phyloP scores from a whole-genome alignment of 768 basidiomycete species.

The Serpula lacrymans region DNA sequence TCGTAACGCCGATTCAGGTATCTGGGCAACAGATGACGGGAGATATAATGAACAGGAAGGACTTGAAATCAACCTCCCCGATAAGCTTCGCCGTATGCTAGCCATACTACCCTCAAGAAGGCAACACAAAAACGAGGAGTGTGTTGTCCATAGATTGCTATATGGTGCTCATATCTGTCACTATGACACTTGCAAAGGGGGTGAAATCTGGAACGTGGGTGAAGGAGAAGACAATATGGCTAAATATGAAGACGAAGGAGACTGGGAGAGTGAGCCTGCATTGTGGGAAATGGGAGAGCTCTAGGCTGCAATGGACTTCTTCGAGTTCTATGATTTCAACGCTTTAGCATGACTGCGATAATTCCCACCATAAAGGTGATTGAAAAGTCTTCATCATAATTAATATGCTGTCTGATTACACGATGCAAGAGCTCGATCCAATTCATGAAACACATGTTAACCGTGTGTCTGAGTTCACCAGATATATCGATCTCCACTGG shows the following conservation, averaged over 20 bases:
- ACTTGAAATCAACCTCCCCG: slow-evolving; percentile 60
- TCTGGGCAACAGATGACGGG: slow-evolving; percentile 14
- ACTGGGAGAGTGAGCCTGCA: slow-evolving; percentile 79
- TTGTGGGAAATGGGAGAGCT: slow-evolving; percentile 81
- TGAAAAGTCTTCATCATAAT: neutral
- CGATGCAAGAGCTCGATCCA: too few species aligned
- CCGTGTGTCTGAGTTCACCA: too few species aligned
- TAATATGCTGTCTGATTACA: too few species aligned
- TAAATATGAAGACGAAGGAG: slow-evolving; percentile 43
- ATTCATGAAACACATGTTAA: too few species aligned
- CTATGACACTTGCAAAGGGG: slow-evolving; percentile 64
- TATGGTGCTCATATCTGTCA: slow-evolving; percentile 52
- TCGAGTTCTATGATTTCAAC: slow-evolving; percentile 16
- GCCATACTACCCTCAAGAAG: slow-evolving; percentile 51
- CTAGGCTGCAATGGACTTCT: slow-evolving; percentile 34
- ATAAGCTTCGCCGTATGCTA: slow-evolving; percentile 61
- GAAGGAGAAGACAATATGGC: slow-evolving; percentile 49
- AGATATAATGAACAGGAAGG: slow-evolving; percentile 32
- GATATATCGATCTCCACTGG: too few species aligned
- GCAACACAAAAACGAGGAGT: slow-evolving; percentile 43
- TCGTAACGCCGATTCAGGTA: slow-evolving; percentile 19
- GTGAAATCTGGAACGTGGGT: slow-evolving; percentile 74
- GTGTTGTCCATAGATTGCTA: slow-evolving; percentile 56
- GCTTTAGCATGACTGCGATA: too few species aligned
- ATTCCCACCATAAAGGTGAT: slow-evolving; percentile 25